Conservation (phyloP, 768 basidiomycete species). For the Auricularia cornea region DNA sequence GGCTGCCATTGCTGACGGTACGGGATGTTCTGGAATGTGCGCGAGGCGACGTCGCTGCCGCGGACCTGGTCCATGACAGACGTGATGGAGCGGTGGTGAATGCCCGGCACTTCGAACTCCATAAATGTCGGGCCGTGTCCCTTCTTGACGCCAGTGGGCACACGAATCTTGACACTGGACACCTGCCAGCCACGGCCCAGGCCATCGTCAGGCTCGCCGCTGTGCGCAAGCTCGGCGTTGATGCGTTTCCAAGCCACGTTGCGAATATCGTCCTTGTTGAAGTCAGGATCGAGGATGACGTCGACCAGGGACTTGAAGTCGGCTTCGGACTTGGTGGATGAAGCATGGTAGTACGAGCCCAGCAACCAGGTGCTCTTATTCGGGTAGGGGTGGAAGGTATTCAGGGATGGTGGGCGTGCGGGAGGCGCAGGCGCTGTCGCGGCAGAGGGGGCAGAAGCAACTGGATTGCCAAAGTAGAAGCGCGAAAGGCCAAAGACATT, state of each 20-base stretch:
- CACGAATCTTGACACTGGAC: slow-evolving; percentile 15
- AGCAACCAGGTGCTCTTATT: neutral
- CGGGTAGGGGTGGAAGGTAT: neutral
- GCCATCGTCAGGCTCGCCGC: slow-evolving; percentile 11
- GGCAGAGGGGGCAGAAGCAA: neutral
- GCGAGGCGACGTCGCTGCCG: neutral
- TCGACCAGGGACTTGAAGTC: slow-evolving; percentile 1
- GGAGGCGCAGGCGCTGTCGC: neutral
- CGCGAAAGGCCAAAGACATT: neutral
- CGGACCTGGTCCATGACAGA: slow-evolving; percentile 10
- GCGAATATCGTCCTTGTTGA: slow-evolving; percentile 12
- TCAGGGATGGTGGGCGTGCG: too few species aligned
- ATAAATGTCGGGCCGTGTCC: neutral
- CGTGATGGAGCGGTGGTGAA: slow-evolving; percentile 17
- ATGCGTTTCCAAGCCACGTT: slow-evolving; percentile 19
- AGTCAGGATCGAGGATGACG: slow-evolving; percentile 10
- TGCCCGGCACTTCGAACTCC: slow-evolving; percentile 7
- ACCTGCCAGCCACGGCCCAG: slow-evolving; percentile 17
- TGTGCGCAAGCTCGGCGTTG: slow-evolving; percentile 12
- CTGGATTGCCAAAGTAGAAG: neutral
- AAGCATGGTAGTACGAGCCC: neutral
- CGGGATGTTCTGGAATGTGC: slow-evolving; percentile 20
- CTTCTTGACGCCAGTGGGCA: slow-evolving; percentile 16
- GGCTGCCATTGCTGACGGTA: slow-evolving; percentile 20
- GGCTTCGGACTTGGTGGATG: neutral